Evolutionary conservation across 176 grass and related monocot species (phyloP).

Genomic region (Triticum dicoccoides): DNA sequence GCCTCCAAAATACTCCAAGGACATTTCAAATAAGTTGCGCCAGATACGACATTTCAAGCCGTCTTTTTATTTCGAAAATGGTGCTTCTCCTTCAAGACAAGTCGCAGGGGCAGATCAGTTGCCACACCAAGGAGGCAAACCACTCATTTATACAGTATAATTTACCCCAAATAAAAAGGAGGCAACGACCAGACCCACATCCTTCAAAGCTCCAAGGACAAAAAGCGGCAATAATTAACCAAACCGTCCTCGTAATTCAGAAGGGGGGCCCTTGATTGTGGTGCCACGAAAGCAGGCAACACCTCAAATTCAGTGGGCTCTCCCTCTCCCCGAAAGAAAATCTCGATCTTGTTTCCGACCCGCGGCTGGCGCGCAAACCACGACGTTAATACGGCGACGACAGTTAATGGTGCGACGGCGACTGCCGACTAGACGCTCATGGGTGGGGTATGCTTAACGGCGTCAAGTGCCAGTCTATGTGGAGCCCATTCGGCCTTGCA

Average conservation of each 20-base stretch:
- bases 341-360: background rate
- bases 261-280: background rate
- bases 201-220: background rate
- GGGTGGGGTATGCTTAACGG: background rate
- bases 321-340: background rate
- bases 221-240: constrained; percentile 22
- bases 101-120: too few relatives aligned
- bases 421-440: background rate
- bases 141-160: too few relatives aligned
- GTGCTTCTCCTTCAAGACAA: too few relatives aligned
- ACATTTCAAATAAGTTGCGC: too few relatives aligned
- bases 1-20: too few relatives aligned
- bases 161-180: too few relatives aligned
- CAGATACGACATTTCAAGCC: too few relatives aligned
- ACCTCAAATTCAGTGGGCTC: constrained; percentile 38
- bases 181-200: background rate
- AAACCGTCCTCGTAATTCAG: background rate
- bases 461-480: background rate
- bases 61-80: background rate
- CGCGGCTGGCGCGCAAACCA: background rate
- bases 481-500: too few relatives aligned
- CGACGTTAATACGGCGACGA: background rate
- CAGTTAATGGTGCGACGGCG: constrained; percentile 24
- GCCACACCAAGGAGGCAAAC: too few relatives aligned
- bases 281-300: constrained; percentile 17